phyloP scores from a whole-genome alignment of 768 basidiomycete genomes.

The Obba rivulosa region DNA sequence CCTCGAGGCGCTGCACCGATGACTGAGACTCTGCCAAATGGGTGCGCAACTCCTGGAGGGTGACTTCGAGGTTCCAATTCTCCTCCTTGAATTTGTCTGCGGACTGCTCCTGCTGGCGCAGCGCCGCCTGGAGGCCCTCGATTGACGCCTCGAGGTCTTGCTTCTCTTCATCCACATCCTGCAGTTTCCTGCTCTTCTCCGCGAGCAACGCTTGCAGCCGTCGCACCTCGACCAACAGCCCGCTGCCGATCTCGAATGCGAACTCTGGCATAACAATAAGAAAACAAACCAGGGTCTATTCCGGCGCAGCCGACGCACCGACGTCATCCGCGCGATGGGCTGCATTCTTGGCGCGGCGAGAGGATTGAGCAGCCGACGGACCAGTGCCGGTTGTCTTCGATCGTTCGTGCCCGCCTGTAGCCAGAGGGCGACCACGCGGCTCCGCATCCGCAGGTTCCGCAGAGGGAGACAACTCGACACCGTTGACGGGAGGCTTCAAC shows the following conservation, averaged over 20 bases:
- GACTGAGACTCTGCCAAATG: slow-evolving; percentile 64
- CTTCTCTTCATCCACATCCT: slow-evolving; percentile 88
- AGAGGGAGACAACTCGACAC: slow-evolving; percentile 21
- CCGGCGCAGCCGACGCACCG: slow-evolving; percentile 44
- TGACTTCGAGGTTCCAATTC: slow-evolving; percentile 98
- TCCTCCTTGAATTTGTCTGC: slow-evolving; percentile 95
- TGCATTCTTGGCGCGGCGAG: slow-evolving; percentile 83
- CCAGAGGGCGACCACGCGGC: slow-evolving; percentile 1
- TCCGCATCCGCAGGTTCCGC: slow-evolving; percentile 16
- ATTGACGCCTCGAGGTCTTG: slow-evolving; percentile 80
- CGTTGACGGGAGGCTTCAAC: slow-evolving; percentile 35
- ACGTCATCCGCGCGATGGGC: slow-evolving; percentile 87
- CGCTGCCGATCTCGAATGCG: slow-evolving; percentile 96
- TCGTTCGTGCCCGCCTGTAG: slow-evolving; percentile 41
- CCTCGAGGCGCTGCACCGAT: slow-evolving; percentile 63
- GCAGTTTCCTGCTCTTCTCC: slow-evolving; percentile 89
- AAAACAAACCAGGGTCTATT: no score
- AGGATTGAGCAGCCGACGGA: slow-evolving; percentile 78
- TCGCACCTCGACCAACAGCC: slow-evolving; percentile 85
- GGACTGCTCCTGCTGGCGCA: slow-evolving; percentile 72
- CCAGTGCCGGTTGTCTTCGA: slow-evolving; percentile 50
- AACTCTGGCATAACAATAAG: slow-evolving; percentile 57
- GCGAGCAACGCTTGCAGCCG: slow-evolving; percentile 85
- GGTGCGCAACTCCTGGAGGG: slow-evolving; percentile 77
- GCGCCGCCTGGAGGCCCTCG: slow-evolving; percentile 65